Conservation (phyloP, 1,139 yeast species). For the Saccharomycopsis hybrid region DNA sequence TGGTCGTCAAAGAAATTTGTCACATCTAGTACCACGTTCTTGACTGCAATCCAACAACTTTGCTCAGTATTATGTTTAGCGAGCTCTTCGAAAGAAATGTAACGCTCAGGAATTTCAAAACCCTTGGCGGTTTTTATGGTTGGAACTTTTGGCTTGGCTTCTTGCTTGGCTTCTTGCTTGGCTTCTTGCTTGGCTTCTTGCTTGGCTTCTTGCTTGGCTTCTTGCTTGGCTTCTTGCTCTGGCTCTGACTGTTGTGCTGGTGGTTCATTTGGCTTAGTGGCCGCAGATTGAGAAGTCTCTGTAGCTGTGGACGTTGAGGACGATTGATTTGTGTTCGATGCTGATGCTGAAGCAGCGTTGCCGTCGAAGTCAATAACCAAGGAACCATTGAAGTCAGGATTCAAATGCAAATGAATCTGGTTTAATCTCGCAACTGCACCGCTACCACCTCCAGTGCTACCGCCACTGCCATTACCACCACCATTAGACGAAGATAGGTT, state of each 20-base stretch:
- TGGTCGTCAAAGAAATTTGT: conserved; percentile 45
- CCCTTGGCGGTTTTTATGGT: conserved; percentile 17
- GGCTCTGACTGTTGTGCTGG: not conserved
- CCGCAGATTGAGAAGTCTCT: not conserved
- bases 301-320: not conserved
- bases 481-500: conserved; percentile 33
- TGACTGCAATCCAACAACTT: conserved; percentile 55
- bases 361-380: conserved; percentile 17
- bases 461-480: conserved; percentile 18
- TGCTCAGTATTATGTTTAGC: conserved; percentile 41
- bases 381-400: conserved; percentile 27
- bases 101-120: conserved; percentile 20
- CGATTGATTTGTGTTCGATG: not conserved
- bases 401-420: conserved; percentile 40
- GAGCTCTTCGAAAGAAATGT: conserved; percentile 41
- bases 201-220: not conserved
- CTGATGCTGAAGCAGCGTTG: not conserved
- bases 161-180: conserved; percentile 4
- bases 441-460: conserved; percentile 2
- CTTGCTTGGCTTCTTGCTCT: not conserved
- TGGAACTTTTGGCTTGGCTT: conserved; percentile 2
- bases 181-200: not conserved
- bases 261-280: conserved; percentile 1
- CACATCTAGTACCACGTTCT: conserved; percentile 50
- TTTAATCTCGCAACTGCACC: conserved; percentile 34